These are phyloP conservation scores for Solanum gandarillasii DNA, from an alignment of 257 asterid species.

Conservation along the genomic window DNA sequence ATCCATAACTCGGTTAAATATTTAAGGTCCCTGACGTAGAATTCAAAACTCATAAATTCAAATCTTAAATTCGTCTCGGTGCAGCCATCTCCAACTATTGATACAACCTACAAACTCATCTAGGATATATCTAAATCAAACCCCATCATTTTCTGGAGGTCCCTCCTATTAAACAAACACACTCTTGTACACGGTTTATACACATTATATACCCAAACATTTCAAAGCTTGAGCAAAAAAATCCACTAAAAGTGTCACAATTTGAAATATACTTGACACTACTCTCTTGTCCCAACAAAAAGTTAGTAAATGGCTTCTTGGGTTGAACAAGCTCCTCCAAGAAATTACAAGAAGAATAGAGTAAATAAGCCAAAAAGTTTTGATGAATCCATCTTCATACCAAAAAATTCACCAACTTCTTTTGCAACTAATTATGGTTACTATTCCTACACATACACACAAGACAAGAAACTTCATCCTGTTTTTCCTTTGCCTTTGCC, in stretches of 20 bases:
- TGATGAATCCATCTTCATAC: not conserved
- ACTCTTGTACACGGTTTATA: not conserved
- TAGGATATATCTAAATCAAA: not conserved
- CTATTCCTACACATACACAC: not conserved
- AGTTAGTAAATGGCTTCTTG: not conserved
- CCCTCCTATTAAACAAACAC: not conserved
- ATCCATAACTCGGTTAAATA: not conserved
- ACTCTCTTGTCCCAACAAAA: not conserved
- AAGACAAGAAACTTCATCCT: not conserved
- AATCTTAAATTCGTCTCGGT: not conserved
- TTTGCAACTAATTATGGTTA: not conserved
- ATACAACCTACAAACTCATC: not conserved
- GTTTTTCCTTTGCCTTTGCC: constrained; percentile 9
- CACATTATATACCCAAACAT: not conserved
- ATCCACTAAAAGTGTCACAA: not conserved
- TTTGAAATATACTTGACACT: not conserved
- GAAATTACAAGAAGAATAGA: not conserved
- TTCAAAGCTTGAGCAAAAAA: not conserved
- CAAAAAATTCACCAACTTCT: not conserved
- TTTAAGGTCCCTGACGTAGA: not conserved
- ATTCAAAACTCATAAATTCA: not conserved
- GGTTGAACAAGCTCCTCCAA: not conserved
- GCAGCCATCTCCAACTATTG: not conserved
- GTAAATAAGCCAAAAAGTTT: not conserved
- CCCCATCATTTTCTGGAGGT: not conserved